Evolutionary conservation across 768 basidiomycete genomes (phyloP), one percentile per base, ranked within the genome.

Genomic region (Termitomyces sp.): DNA sequence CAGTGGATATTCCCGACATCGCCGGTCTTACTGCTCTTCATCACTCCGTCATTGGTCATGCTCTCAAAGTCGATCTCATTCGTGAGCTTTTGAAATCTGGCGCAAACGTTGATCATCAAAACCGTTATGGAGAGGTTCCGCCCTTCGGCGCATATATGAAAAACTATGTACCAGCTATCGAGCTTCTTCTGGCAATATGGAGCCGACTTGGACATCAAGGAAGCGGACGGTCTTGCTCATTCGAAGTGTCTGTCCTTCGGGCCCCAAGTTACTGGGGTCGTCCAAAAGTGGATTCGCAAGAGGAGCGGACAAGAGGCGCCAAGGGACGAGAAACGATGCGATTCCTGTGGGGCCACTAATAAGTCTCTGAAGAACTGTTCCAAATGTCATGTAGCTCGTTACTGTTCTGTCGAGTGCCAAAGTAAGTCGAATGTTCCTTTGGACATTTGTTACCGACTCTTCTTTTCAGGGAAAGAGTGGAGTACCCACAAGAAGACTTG

Each of bases 391-490:
- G 64, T 78, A 0, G 73, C 70, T 5, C 67, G 77, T 23, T 86
- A 86, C 59, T 86, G 84, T 54, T 82, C 82, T 5, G 60, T 68
- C 1, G 77, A 76, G 32, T 84, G 85, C 59, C 85, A 85, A 67
- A 69, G 84, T 82, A 62, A 4, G 80, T 58, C 16, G 2, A n/a
- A n/a, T 10, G 11, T 10, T 14, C 69, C 19, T 0, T 50, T n/a
- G 17, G 46, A 32, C 29, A 27, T 40, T 16, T n/a, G 5, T 32
- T 21, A 31, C 25, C 38, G 29, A 6, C 8, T 57, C 34, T 16
- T 5, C 47, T 45, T 47, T n/a, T 17, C 56, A 85, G 84, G 68
- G 23, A 62, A 61, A 10, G 72, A 78, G 27, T 85, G 84, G 84
- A 66, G 69, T 43, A 54, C 29, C 0, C 83, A 85, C 65, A 84